A percentile compares a stretch with the other conserved stretches of the same genome.
Evolutionary conservation across 2,329 filamentous ascomycete species (phyloP).

Genomic region (Aspergillus persii): DNA sequence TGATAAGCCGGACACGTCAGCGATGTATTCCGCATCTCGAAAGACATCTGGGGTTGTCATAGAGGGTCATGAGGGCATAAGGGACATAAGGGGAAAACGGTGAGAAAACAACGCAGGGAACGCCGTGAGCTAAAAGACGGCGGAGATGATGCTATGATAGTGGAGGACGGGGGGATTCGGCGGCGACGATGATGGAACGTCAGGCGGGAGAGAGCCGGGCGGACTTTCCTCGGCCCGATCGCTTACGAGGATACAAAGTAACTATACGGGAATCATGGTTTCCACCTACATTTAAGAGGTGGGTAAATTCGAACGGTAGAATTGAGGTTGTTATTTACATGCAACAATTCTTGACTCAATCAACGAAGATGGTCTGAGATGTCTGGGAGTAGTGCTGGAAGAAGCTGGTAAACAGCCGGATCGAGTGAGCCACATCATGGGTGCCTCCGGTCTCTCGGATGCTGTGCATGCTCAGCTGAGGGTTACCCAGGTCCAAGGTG

Average conservation of each 20-base stretch:
- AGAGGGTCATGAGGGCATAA: constrained; percentile 45
- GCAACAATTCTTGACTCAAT: constrained; percentile 49
- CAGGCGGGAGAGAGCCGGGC: constrained; percentile 2
- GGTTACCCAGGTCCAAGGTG: constrained; percentile 89
- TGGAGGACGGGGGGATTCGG: constrained; percentile 1
- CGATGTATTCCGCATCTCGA: constrained; percentile 48
- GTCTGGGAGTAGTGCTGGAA: constrained; percentile 80
- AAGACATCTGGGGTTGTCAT: constrained; percentile 47
- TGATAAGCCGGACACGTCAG: constrained; percentile 44
- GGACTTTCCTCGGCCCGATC: constrained; percentile 22
- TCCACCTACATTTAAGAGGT: background rate
- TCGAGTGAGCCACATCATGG: constrained; percentile 80
- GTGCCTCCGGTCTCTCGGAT: constrained; percentile 90
- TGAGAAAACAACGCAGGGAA: constrained; percentile 3
- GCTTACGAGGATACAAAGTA: background rate
- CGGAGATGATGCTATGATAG: background rate
- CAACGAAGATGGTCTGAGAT: constrained; percentile 79
- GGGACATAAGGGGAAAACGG: constrained; percentile 13
- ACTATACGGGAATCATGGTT: background rate
- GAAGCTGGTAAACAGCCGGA: constrained; percentile 84
- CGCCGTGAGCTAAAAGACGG: background rate
- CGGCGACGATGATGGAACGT: constrained; percentile 4
- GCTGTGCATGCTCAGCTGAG: constrained; percentile 94
- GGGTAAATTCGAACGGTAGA: background rate
- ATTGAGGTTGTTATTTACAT: background rate